These are phyloP conservation scores for Mucor racemosus DNA, from an alignment of 371 early-diverging fungal species.

Conservation along the genomic window DNA sequence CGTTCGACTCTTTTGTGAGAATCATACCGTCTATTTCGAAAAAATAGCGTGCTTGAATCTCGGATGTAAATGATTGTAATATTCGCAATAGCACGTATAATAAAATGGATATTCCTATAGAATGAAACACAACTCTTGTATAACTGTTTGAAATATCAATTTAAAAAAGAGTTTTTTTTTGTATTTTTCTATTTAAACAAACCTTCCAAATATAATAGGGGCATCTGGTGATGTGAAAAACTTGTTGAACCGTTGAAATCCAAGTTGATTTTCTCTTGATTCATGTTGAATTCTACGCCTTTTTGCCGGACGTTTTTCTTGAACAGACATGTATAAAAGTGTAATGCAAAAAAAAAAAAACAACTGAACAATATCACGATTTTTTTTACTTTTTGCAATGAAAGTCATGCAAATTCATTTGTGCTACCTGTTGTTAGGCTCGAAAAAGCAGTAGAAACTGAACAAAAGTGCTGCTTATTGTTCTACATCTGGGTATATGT, in stretches of 20 bases:
- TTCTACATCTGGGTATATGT: background rate
- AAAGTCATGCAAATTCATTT: background rate
- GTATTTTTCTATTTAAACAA: background rate
- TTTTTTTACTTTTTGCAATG: background rate
- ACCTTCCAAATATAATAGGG: slow-evolving; percentile 18
- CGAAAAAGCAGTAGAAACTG: background rate
- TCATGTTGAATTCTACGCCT: slow-evolving; percentile 1
- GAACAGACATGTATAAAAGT: background rate
- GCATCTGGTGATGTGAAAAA: slow-evolving; percentile 12
- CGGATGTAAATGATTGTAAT: background rate
- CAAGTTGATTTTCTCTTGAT: too few relatives aligned
- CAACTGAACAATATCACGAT: too few relatives aligned
- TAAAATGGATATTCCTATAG: background rate
- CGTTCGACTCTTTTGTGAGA: too few relatives aligned
- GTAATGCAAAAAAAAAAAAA: too few relatives aligned
- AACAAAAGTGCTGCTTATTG: background rate
- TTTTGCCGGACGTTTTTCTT: background rate
- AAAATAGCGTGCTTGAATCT: slow-evolving; percentile 5
- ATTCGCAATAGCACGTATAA: background rate
- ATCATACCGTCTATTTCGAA: slow-evolving; percentile 3
- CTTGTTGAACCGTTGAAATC: background rate
- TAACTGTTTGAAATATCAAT: slow-evolving; percentile 5
- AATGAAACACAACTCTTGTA: background rate
- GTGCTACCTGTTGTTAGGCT: background rate
- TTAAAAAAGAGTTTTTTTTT: background rate